Conservation (phyloP, 2,329 filamentous ascomycete species). For the Colletotrichum sp. region DNA sequence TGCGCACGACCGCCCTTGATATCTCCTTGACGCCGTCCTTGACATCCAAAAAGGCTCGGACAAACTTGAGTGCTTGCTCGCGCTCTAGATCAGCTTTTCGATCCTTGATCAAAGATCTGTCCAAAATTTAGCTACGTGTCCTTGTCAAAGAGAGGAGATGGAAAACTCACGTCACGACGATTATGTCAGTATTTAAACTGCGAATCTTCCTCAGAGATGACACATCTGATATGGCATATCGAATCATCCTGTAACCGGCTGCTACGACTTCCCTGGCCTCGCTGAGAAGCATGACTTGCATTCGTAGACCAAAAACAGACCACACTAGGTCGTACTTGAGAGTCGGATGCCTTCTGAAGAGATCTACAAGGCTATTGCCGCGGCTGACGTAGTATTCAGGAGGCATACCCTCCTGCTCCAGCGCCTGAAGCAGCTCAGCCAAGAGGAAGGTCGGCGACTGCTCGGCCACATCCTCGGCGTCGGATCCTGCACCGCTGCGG, state of each 20-base stretch:
- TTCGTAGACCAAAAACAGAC: slow-evolving; percentile 90
- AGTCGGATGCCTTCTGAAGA: slow-evolving; percentile 93
- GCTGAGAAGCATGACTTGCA: slow-evolving; percentile 95
- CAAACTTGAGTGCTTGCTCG: slow-evolving; percentile 96
- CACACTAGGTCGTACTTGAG: slow-evolving; percentile 97
- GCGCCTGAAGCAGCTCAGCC: slow-evolving; percentile 85
- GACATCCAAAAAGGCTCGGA: slow-evolving; percentile 92
- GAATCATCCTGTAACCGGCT: slow-evolving; percentile 89
- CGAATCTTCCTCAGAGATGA: slow-evolving; percentile 89
- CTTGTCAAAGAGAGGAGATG: background rate
- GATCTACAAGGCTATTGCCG: slow-evolving; percentile 89
- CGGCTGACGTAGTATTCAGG: slow-evolving; percentile 95
- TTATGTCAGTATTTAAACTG: slow-evolving; percentile 85
- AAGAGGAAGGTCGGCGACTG: slow-evolving; percentile 86
- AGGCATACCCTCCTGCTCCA: slow-evolving; percentile 86
- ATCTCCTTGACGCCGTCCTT: slow-evolving; percentile 91
- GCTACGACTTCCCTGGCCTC: slow-evolving; percentile 96
- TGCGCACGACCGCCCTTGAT: slow-evolving; percentile 84
- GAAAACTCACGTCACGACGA: slow-evolving; percentile 73
- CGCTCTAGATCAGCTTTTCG: slow-evolving; percentile 96
- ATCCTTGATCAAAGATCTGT: slow-evolving; percentile 86
- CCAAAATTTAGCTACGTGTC: slow-evolving; percentile 1
- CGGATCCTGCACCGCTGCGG: slow-evolving; percentile 61
- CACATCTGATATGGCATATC: slow-evolving; percentile 93
- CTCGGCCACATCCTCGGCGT: slow-evolving; percentile 73